Base-by-base conservation (phyloP, 495 filamentous ascomycete genomes). In the Penicillium desertorum region DNA sequence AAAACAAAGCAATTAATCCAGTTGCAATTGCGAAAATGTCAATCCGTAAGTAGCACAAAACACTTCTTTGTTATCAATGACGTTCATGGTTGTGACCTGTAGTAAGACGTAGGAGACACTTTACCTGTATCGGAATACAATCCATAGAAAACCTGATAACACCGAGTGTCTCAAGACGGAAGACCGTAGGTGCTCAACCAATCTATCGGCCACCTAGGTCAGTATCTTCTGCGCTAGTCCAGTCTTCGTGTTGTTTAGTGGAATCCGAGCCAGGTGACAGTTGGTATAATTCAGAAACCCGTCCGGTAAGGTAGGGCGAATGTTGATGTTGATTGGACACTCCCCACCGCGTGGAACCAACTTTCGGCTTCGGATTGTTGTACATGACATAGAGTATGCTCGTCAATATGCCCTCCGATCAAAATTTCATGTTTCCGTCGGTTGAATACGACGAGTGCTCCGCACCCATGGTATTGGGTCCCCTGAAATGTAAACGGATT, bases 281-380 rank as follows among this genome's bases (percentile, higher is more conserved):
- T 27, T 32, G 9, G 66, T 65, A 57, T 79, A 78, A n/a, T 68
- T 51, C 20, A 77, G 50, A 2, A 81, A 5, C 50, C 1, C 65
- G 63, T 23, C 70, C 61, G 12, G 69, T 71, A 0, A 69, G 75
- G 2, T 54, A 81, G 61, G 30, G 30, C 30, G 10, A 10, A 81
- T 79, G 14, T 74, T 79, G 7, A 81, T 79, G 14, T 74, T 79
- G 7, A 16, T 74, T 79, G 9, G 72, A 62, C 1, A 79, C 69
- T 23, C 78, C 74, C 11, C 62, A 41, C 34, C 66, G 62, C 7
- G 81, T 53, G 10, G 71, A 60, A 56, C 72, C 58, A 47, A 60
- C 9, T 64, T 73, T 62, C 45, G 72, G 39, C 61, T 71, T 71
- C 55, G 78, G 51, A n/a, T 57, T 59, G 27, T 65, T 73, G 22